phyloP scores from a whole-genome alignment of 352 stramenopile species.

The Pythium rhizo-oryzae region DNA sequence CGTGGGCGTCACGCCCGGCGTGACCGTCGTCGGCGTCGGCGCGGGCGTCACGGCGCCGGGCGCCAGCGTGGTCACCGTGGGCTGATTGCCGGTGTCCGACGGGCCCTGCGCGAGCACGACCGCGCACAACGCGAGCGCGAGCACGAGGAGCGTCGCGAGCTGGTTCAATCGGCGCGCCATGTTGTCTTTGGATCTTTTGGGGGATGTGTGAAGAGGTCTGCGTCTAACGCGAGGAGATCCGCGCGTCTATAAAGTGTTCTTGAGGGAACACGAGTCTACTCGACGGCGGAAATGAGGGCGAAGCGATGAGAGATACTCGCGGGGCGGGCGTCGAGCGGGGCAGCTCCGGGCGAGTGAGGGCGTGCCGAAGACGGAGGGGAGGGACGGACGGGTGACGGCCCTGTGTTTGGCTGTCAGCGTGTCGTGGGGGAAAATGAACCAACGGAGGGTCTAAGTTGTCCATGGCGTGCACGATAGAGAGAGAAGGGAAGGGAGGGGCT shows the following conservation, averaged over 20 bases:
- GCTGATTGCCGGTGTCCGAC: conserved; percentile 21
- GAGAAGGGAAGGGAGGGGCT: conserved; percentile 4
- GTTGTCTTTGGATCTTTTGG: neutral
- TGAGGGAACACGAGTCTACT: neutral
- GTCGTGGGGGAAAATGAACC: conserved; percentile 16
- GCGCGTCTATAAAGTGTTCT: conserved; percentile 1
- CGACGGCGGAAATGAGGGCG: neutral
- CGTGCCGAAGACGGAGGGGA: neutral
- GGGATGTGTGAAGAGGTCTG: neutral
- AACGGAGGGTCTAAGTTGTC: neutral
- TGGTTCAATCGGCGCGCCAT: conserved; percentile 9
- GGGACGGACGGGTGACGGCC: conserved; percentile 3
- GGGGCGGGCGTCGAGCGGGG: neutral
- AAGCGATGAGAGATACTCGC: neutral
- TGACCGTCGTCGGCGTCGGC: conserved; percentile 8
- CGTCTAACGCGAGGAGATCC: neutral
- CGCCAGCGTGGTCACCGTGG: neutral
- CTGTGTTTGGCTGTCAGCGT: conserved; percentile 1
- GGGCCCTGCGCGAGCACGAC: conserved; percentile 17
- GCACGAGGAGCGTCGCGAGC: conserved; percentile 18
- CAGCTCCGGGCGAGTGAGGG: neutral
- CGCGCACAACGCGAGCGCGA: conserved; percentile 8
- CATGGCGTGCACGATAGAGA: neutral
- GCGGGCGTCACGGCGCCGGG: conserved; percentile 1
- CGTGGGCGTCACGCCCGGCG: neutral